Evolutionary conservation across 768 basidiomycete genomes (phyloP), one percentile per base, ranked within the genome.

Genomic region (Leccinum fibrillosum): DNA sequence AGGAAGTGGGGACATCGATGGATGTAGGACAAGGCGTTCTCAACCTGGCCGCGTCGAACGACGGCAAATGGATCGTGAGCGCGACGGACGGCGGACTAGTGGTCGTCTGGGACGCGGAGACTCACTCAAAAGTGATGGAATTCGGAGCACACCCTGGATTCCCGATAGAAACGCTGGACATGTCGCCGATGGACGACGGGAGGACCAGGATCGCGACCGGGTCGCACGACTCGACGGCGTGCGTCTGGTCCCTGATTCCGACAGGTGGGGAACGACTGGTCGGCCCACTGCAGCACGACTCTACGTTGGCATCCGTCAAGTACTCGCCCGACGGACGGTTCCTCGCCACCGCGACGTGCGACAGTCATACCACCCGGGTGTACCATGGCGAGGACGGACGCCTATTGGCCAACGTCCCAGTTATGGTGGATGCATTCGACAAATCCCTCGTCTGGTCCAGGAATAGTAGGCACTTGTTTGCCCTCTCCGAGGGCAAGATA

Each of bases 111-210:
- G 21, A 57, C 15, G 25, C 34, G 4, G 35, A 56, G 39, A 54
- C 28, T 1, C 54, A 53, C 17, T n/a, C n/a, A 0, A 55, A 53
- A 11, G 17, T 23, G 47, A 34, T 9, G 10, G 51, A 55, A 26
- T 52, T 65, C 26, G 15, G 17, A 13, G 52, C 28, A 10, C 62
- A 64, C 28, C 37, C 47, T 4, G 6, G 2, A 11, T 50, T 21
- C 21, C 12, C 49, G 17, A 13, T 48, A 4, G 35, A 25, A 42
- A 15, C 50, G 3, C 10, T 63, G 9, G 64, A 66, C 30, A 23
- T 63, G 10, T 66, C 64, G 0, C 56, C 56, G 5, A 19, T 7
- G n/a, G 39, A 42, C n/a, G 61, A 66, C n/a, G 54, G 42, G 28
- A 63, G 4, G 39, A 42, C 56, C 2, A 54, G 28, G 6, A 48